These are phyloP conservation scores for Umbellularia californica DNA, from an alignment of 164 flowering plant genomes.

Conservation along the genomic window DNA sequence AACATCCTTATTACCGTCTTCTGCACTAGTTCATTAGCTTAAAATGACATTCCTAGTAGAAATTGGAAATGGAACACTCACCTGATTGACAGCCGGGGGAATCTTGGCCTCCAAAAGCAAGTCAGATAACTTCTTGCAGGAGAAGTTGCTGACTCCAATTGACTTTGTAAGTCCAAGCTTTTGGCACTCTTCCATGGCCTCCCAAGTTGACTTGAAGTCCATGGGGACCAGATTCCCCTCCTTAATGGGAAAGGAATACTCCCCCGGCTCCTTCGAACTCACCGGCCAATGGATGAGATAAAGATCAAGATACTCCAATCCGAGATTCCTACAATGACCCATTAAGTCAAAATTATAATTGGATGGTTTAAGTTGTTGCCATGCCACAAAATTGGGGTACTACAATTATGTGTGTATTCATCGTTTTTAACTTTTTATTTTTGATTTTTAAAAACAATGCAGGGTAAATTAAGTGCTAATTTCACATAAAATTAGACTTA, in stretches of 20 bases:
- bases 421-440: background rate
- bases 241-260: background rate
- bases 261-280: slow-evolving; percentile 2
- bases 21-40: background rate
- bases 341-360: background rate
- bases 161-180: slow-evolving; percentile 23
- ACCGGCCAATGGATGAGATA: slow-evolving; percentile 12
- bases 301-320: slow-evolving; percentile 14
- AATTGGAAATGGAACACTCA: background rate
- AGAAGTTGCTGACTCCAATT: slow-evolving; percentile 35
- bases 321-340: slow-evolving; percentile 10
- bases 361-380: background rate
- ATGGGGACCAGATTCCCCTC: slow-evolving; percentile 20
- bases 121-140: slow-evolving; percentile 20
- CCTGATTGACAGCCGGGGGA: slow-evolving; percentile 35
- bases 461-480: too few relatives aligned
- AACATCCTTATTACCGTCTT: background rate
- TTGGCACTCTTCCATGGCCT: slow-evolving; percentile 28
- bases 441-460: too few relatives aligned
- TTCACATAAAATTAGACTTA: too few relatives aligned
- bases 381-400: too few relatives aligned
- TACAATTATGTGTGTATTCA: background rate
- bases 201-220: slow-evolving; percentile 25
- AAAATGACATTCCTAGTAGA: background rate
- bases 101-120: slow-evolving; percentile 20